A percentile compares a stretch with the other conserved stretches of the same genome.
Conservation (phyloP, 306 rosid species). For the Quercus alba region DNA sequence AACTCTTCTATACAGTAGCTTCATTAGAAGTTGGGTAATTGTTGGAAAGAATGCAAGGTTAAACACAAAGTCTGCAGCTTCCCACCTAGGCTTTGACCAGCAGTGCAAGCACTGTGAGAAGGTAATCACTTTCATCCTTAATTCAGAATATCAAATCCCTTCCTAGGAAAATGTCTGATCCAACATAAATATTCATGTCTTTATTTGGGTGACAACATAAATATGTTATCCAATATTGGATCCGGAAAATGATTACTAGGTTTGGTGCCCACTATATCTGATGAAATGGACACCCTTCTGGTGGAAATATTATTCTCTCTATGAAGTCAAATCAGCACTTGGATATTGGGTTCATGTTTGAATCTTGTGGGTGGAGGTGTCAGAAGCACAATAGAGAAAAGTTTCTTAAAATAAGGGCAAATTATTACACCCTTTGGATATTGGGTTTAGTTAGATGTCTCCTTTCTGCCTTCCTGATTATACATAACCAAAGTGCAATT, state of each 20-base stretch:
- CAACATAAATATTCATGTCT: not conserved
- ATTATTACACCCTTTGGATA: too few relatives aligned
- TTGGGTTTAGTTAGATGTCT: too few relatives aligned
- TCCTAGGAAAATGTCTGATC: not conserved
- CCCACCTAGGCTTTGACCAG: constrained; percentile 68
- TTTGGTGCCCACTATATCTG: not conserved
- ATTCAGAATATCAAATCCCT: constrained; percentile 2
- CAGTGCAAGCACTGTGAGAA: constrained; percentile 92
- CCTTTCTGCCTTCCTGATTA: too few relatives aligned
- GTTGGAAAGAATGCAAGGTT: constrained; percentile 67
- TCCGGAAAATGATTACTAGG: not conserved
- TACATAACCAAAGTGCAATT: too few relatives aligned
- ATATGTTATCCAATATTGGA: not conserved
- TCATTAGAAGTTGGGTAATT: constrained; percentile 81
- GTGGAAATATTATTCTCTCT: not conserved
- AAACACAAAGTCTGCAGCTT: constrained; percentile 68
- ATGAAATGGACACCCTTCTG: not conserved
- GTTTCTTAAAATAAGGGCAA: too few relatives aligned
- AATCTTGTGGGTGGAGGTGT: too few relatives aligned
- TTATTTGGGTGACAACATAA: not conserved
- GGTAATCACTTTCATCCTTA: constrained; percentile 36
- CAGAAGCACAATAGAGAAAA: too few relatives aligned
- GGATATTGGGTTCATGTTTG: too few relatives aligned
- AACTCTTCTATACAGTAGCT: constrained; percentile 37
- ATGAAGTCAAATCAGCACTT: not conserved